These are phyloP conservation scores for Citrus sp. DNA, from an alignment of 345 rosid genomes.

Conservation along the genomic window DNA sequence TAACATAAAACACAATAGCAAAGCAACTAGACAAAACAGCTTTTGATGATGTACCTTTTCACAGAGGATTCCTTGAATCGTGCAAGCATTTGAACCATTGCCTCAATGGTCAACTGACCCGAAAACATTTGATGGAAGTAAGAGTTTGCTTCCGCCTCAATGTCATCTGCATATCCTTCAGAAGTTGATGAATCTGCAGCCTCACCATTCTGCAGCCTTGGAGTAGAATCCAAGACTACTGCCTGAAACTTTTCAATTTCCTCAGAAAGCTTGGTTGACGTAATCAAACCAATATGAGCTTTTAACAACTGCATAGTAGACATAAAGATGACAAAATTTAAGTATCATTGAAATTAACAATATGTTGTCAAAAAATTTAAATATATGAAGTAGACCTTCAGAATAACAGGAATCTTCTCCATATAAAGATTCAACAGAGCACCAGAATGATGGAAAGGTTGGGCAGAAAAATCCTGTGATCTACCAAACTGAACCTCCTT, in stretches of 20 bases:
- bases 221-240: constrained; percentile 47
- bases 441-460: constrained; percentile 54
- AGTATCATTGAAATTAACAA: background rate
- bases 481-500: constrained; percentile 69
- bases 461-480: constrained; percentile 57
- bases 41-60: constrained; percentile 43
- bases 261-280: constrained; percentile 55
- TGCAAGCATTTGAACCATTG: constrained; percentile 96
- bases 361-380: background rate
- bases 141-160: constrained; percentile 92
- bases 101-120: constrained; percentile 73
- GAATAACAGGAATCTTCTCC: constrained; percentile 53
- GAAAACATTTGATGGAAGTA: constrained; percentile 96
- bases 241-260: constrained; percentile 68
- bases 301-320: constrained; percentile 53
- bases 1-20: background rate
- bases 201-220: constrained; percentile 71
- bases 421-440: constrained; percentile 51
- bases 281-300: constrained; percentile 42
- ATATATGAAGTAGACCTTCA: constrained; percentile 51
- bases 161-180: constrained; percentile 70
- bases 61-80: constrained; percentile 80
- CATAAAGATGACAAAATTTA: background rate
- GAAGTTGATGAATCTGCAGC: constrained; percentile 58
- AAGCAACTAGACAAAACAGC: background rate